Evolutionary conservation across 805 yeast species (phyloP).

Genomic region (Myxozyma melibiosi): DNA sequence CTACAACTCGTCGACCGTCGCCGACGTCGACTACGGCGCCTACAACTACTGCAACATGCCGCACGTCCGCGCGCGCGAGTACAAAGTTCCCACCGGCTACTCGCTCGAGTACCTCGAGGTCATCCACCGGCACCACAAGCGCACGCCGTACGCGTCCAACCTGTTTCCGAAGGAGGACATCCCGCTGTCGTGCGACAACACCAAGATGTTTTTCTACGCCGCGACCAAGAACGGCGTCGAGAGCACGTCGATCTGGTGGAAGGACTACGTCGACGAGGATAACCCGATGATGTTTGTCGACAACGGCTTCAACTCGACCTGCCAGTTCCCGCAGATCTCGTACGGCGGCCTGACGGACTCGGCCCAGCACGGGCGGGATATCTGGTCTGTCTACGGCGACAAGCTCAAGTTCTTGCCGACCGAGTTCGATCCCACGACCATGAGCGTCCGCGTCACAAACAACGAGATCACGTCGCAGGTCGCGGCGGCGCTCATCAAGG

Average conservation of each 20-base stretch:
- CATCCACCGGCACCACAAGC: conserved; percentile 50
- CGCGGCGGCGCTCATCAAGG: conserved; percentile 45
- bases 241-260: conserved; percentile 28
- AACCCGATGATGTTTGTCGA: conserved; percentile 39
- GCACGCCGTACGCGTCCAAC: conserved; percentile 47
- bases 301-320: conserved; percentile 41
- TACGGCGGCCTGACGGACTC: conserved; percentile 48
- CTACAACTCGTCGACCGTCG: conserved; percentile 33
- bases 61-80: conserved; percentile 44
- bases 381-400: conserved; percentile 46
- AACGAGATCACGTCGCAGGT: conserved; percentile 48
- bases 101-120: conserved; percentile 43
- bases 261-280: conserved; percentile 36
- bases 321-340: conserved; percentile 49
- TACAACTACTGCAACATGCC: conserved; percentile 54
- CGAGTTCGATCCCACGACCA: conserved; percentile 41
- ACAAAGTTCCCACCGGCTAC: conserved; percentile 33
- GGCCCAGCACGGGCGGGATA: conserved; percentile 46
- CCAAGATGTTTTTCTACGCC: conserved; percentile 38
- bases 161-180: conserved; percentile 42
- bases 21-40: conserved; percentile 41
- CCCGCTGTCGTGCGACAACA: conserved; percentile 41
- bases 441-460: conserved; percentile 46
- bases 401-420: conserved; percentile 43
- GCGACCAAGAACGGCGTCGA: conserved; percentile 33